phyloP scores from a whole-genome alignment of 345 rosid species.

The Erodium maritimum region DNA sequence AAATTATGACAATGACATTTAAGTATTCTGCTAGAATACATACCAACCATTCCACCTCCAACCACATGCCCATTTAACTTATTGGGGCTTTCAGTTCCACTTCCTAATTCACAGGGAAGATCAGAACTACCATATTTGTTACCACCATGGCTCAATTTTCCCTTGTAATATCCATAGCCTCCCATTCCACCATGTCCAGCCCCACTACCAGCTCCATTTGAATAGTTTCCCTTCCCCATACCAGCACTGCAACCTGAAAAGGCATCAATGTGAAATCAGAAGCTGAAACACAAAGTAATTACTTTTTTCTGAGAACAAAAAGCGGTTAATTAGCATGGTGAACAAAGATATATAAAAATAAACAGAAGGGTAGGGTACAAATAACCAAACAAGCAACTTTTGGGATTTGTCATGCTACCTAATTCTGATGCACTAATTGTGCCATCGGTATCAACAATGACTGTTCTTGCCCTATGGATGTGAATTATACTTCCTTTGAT shows the following conservation, averaged over 20 bases:
- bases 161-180: conserved; percentile 82
- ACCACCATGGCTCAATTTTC: conserved; percentile 71
- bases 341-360: conserved; percentile 8
- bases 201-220: conserved; percentile 90
- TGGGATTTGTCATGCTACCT: conserved; percentile 33
- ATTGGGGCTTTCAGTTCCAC: conserved; percentile 83
- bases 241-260: conserved; percentile 84
- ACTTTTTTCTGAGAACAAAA: conserved; percentile 1
- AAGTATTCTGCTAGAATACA: conserved; percentile 4
- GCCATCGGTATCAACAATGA: conserved; percentile 56
- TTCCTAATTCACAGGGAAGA: conserved; percentile 94
- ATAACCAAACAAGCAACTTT: conserved; percentile 3
- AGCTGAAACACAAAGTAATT: conserved; percentile 5
- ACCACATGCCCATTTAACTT: conserved; percentile 43
- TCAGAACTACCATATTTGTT: conserved; percentile 68
- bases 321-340: conserved; percentile 4
- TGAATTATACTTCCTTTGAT: conserved; percentile 87
- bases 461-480: conserved; percentile 81
- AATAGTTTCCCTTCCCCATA: conserved; percentile 72
- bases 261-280: conserved; percentile 9
- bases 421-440: conserved; percentile 71
- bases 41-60: conserved; percentile 99
- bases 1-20: neutral
- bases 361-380: conserved; percentile 1
- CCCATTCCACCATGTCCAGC: conserved; percentile 98